Conservation (phyloP, 2,329 filamentous ascomycete genomes). For the Akanthomyces lecanii region DNA sequence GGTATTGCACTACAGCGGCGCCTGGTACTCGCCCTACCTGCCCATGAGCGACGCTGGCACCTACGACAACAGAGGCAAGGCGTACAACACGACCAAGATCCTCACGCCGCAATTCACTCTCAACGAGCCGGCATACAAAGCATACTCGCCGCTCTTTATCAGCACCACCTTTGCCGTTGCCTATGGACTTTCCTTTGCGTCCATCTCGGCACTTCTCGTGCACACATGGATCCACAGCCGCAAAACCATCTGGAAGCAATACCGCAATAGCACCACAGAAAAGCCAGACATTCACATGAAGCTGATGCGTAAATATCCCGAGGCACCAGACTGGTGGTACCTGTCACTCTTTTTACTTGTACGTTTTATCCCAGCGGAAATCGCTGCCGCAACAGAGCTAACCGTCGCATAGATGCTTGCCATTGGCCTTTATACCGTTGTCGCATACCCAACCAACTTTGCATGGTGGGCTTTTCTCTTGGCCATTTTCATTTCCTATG, state of each 20-base stretch:
- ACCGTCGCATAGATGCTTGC: slow-evolving; percentile 42
- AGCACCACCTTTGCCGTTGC: slow-evolving; percentile 67
- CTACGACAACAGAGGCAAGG: slow-evolving; percentile 64
- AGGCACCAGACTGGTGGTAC: slow-evolving; percentile 63
- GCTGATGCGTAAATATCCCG: slow-evolving; percentile 58
- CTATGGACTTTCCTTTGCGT: slow-evolving; percentile 69
- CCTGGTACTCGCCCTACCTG: slow-evolving; percentile 61
- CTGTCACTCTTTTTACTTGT: slow-evolving; percentile 53
- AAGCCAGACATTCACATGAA: slow-evolving; percentile 62
- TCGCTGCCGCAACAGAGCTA: not conserved
- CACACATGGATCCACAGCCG: slow-evolving; percentile 65
- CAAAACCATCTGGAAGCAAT: slow-evolving; percentile 61
- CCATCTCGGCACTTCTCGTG: slow-evolving; percentile 64
- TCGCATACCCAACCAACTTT: slow-evolving; percentile 62
- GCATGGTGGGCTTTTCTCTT: slow-evolving; percentile 70
- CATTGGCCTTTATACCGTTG: slow-evolving; percentile 50
- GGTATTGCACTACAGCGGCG: slow-evolving; percentile 60
- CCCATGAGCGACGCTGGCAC: slow-evolving; percentile 67
- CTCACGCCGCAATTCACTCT: slow-evolving; percentile 59
- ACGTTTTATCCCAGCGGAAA: not conserved
- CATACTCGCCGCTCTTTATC: slow-evolving; percentile 65
- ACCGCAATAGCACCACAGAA: slow-evolving; percentile 53
- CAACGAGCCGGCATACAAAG: slow-evolving; percentile 58
- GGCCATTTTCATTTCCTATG: slow-evolving; percentile 58
- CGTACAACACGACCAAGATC: slow-evolving; percentile 62